A percentile compares a stretch with the other conserved stretches of the same genome.
These are phyloP conservation scores for Eimeria nieschulzi DNA, from an alignment of 169 alveolate genomes.

Conservation along the genomic window DNA sequence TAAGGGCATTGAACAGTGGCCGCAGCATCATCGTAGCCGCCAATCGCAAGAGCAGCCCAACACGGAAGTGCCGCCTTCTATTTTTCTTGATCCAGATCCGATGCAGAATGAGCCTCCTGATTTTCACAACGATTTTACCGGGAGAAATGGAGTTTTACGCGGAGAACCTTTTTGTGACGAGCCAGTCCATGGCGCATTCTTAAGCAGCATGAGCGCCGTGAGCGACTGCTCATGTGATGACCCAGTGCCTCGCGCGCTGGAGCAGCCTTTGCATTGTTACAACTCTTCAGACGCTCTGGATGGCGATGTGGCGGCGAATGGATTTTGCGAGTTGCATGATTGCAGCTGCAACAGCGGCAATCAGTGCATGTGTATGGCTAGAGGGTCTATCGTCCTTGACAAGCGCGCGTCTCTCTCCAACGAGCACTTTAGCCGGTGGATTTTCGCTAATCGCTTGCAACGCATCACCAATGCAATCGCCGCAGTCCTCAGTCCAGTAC, in stretches of 20 bases:
- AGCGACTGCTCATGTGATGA: slow-evolving; percentile 46
- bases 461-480: slow-evolving; percentile 62
- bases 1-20: slow-evolving; percentile 52
- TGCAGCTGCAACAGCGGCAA: slow-evolving; percentile 21
- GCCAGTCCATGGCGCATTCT: slow-evolving; percentile 40
- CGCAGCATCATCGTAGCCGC: slow-evolving; percentile 44
- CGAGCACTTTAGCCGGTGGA: slow-evolving; percentile 59
- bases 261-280: slow-evolving; percentile 14
- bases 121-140: background rate
- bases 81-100: slow-evolving; percentile 4
- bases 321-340: background rate
- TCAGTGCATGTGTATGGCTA: slow-evolving; percentile 33
- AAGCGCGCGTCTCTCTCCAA: slow-evolving; percentile 42
- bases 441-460: slow-evolving; percentile 51
- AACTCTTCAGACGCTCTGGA: slow-evolving; percentile 41
- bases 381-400: slow-evolving; percentile 27
- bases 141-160: background rate
- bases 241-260: slow-evolving; percentile 27
- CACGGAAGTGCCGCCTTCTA: background rate
- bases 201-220: slow-evolving; percentile 32
- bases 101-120: background rate
- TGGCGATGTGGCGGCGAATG: background rate
- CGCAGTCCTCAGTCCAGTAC: slow-evolving; percentile 41
- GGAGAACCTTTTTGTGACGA: slow-evolving; percentile 49
- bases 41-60: slow-evolving; percentile 30